phyloP scores from a whole-genome alignment of 2,329 filamentous ascomycete species.

The Fusarium torreyae region DNA sequence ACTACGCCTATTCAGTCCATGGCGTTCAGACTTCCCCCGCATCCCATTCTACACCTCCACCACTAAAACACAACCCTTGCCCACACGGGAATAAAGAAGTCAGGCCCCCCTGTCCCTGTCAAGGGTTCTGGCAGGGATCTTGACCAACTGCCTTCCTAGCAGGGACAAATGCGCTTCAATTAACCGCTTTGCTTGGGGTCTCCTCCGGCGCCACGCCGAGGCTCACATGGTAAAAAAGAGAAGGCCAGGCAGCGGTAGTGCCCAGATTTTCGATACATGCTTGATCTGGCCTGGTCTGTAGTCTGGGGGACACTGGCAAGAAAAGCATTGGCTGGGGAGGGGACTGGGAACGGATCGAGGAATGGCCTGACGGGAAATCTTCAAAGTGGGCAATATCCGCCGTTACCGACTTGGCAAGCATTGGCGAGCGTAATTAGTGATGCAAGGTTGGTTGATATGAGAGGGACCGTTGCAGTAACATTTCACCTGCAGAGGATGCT shows the following conservation, averaged over 20 bases:
- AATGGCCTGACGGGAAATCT: conserved; percentile 15
- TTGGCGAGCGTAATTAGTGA: conserved; percentile 8
- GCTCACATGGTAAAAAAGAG: conserved; percentile 36
- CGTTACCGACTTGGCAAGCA: conserved; percentile 39
- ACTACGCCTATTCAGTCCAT: conserved; percentile 13
- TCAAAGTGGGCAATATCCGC: conserved; percentile 26
- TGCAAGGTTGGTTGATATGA: conserved; percentile 1
- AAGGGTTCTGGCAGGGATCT: conserved; percentile 17
- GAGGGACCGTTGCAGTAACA: background rate
- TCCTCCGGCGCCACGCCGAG: conserved; percentile 45
- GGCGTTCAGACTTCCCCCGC: conserved; percentile 44
- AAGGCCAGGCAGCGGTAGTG: conserved; percentile 8
- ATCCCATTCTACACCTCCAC: conserved; percentile 17
- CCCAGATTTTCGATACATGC: conserved; percentile 3
- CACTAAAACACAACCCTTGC: conserved; percentile 16
- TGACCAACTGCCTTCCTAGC: conserved; percentile 41
- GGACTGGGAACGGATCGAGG: conserved; percentile 5
- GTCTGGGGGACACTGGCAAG: background rate
- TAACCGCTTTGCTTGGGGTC: conserved; percentile 20
- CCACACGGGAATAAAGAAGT: conserved; percentile 32
- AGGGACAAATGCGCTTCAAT: conserved; percentile 28
- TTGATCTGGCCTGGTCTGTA: background rate
- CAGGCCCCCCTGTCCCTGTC: conserved; percentile 17
- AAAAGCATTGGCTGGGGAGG: background rate
- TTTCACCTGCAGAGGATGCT: background rate